phyloP scores from a whole-genome alignment of 192 early-diverging fungal species.

The Funneliformis geosporum region DNA sequence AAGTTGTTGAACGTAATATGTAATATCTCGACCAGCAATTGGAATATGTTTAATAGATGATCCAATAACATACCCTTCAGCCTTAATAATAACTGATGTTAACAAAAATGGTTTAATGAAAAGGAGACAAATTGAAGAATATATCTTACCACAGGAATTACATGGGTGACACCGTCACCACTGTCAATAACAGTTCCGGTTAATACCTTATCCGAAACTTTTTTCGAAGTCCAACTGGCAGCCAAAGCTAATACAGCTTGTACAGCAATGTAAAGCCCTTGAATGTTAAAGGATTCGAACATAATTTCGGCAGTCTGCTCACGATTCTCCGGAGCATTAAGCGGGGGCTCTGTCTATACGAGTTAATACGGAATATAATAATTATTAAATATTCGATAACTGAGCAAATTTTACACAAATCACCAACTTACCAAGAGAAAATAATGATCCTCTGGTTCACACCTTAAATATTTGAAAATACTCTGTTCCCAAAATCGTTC shows the following conservation, averaged over 20 bases:
- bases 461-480: slow-evolving; percentile 97
- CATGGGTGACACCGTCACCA: slow-evolving; percentile 99
- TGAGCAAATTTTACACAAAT: neutral
- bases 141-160: slow-evolving; percentile 89
- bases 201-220: slow-evolving; percentile 80
- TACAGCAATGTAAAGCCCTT: slow-evolving; percentile 98
- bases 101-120: neutral
- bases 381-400: neutral
- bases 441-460: slow-evolving; percentile 98
- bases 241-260: slow-evolving; percentile 98
- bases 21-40: slow-evolving; percentile 97
- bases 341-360: slow-evolving; percentile 91
- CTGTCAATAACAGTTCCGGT: slow-evolving; percentile 98
- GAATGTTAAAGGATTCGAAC: slow-evolving; percentile 98
- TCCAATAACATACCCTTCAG: slow-evolving; percentile 97
- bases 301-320: slow-evolving; percentile 99
- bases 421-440: slow-evolving; percentile 75
- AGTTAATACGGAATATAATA: neutral
- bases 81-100: slow-evolving; percentile 48
- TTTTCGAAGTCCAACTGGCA: slow-evolving; percentile 89
- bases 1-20: slow-evolving; percentile 96
- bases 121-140: neutral
- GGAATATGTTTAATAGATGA: slow-evolving; percentile 98
- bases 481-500: slow-evolving; percentile 99
- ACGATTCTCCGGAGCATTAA: slow-evolving; percentile 97